Evolutionary conservation across 352 stramenopile genomes (phyloP), one percentile per base, ranked within the genome.

Genomic region (Phytopythium litorale): DNA sequence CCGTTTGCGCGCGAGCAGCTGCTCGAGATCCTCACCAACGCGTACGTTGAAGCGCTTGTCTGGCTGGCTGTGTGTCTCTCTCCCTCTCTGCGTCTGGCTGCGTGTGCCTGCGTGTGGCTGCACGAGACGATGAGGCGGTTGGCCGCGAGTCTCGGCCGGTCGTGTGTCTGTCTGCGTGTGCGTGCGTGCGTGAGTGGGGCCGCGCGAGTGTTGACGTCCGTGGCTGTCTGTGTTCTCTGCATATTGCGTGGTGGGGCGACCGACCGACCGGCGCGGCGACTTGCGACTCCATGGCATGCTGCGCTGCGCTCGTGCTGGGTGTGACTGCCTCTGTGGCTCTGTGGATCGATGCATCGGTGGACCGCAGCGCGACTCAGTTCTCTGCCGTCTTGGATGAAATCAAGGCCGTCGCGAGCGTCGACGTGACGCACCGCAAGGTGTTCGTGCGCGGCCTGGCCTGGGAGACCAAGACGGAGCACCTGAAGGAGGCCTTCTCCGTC

Each of bases 341-440:
- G 18, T 48, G 42, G 11, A 6, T 32, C 13, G 25, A 23, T 48
- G 38, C 15, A 6, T 25, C 42, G 42, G 42, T 38, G 42, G 38
- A 33, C 50, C 23, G 40, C 66, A 93, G 84, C 43, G 80, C 84
- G 55, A 67, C 71, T 59, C 73, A 89, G 69, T 74, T 88, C 62
- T 66, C 87, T 46, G 65, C 72, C 37, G 70, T 93, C 56, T 77
- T 81, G 55, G 61, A 76, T 51, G 75, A 84, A 66, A 75, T 93
- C 59, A 88, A 84, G 67, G 63, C 71, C 30, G 70, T 76, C 63
- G 79, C 70, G 21, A 86, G 72, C 55, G 69, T 68, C 30, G 75
- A 84, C 67, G 55, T 89, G n/a, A 64, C 66, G 45, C 76, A 89
- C 56, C 75, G 84, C 65, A 89, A 89, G 62, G 74, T 93, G 42